Conservation (phyloP, 2,329 filamentous ascomycete species). For the Microdochium paspali region DNA sequence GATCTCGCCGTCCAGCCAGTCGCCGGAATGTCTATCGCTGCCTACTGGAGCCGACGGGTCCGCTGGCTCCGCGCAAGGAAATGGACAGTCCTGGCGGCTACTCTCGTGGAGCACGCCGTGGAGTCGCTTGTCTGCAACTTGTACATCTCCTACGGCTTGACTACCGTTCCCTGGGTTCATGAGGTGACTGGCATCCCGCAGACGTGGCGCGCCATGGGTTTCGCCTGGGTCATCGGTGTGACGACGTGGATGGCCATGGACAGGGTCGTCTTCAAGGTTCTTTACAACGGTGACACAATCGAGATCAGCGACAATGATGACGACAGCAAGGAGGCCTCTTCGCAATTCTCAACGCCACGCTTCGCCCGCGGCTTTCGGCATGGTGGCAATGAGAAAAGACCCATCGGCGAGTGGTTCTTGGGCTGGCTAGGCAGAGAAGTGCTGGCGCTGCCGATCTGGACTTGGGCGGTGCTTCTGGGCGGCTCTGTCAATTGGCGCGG, state of each 20-base stretch:
- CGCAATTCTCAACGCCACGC: slow-evolving; percentile 44
- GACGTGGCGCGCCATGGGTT: slow-evolving; percentile 58
- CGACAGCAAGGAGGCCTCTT: background rate
- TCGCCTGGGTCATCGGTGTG: slow-evolving; percentile 59
- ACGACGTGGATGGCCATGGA: slow-evolving; percentile 66
- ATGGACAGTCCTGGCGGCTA: slow-evolving; percentile 83
- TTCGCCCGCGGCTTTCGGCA: slow-evolving; percentile 51
- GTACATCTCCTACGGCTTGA: slow-evolving; percentile 71
- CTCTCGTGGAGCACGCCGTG: slow-evolving; percentile 84
- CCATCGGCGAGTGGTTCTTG: slow-evolving; percentile 61
- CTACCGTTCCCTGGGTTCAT: slow-evolving; percentile 58
- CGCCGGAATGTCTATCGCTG: slow-evolving; percentile 64
- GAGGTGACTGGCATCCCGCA: slow-evolving; percentile 40
- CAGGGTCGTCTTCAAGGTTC: slow-evolving; percentile 58
- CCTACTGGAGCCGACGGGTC: slow-evolving; percentile 73
- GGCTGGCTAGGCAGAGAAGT: slow-evolving; percentile 81
- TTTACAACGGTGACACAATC: slow-evolving; percentile 66
- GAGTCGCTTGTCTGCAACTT: slow-evolving; percentile 78
- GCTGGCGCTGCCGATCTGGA: slow-evolving; percentile 82
- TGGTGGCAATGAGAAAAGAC: slow-evolving; percentile 35
- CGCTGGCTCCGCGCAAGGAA: slow-evolving; percentile 91
- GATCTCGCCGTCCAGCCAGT: slow-evolving; percentile 89
- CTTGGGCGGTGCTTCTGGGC: slow-evolving; percentile 81
- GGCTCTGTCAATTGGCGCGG: slow-evolving; percentile 83
- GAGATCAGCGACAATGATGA: slow-evolving; percentile 50